phyloP scores from a whole-genome alignment of 345 rosid species.

The Dovyalis caffra region DNA sequence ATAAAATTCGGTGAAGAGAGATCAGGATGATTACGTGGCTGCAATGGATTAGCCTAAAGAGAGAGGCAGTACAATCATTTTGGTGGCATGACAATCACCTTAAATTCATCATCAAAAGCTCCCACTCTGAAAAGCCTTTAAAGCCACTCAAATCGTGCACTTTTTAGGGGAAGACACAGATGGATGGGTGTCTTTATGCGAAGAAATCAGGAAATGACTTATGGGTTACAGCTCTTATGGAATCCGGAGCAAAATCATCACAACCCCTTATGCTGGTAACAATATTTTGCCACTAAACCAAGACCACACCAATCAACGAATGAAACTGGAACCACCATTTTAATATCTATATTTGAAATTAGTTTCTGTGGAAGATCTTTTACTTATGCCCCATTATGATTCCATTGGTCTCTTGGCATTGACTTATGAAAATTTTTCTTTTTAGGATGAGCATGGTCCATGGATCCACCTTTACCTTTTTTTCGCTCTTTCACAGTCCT shows the following conservation, averaged over 20 bases:
- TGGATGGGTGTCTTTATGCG: background rate
- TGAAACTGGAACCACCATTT: background rate
- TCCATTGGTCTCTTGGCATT: too few relatives aligned
- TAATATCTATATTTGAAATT: background rate
- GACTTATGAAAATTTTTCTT: too few relatives aligned
- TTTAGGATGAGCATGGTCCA: too few relatives aligned
- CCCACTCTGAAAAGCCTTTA: conserved; percentile 10
- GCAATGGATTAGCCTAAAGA: background rate
- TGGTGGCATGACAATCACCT: conserved; percentile 13
- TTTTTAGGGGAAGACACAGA: conserved; percentile 1
- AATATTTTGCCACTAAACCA: background rate
- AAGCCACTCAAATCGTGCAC: background rate
- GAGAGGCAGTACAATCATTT: conserved; percentile 11
- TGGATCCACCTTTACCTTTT: too few relatives aligned
- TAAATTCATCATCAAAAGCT: conserved; percentile 13
- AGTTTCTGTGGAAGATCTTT: too few relatives aligned
- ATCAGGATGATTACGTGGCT: background rate
- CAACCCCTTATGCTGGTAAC: too few relatives aligned
- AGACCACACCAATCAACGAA: background rate
- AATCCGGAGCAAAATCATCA: conserved; percentile 6
- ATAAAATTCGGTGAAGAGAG: background rate
- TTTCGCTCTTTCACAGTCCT: too few relatives aligned
- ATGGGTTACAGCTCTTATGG: conserved; percentile 4
- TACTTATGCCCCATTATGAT: too few relatives aligned
- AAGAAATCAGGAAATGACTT: conserved; percentile 1